A percentile compares a stretch with the other conserved stretches of the same genome.
Conservation (phyloP, 139 green algal genomes). For the Microglena sp. region DNA sequence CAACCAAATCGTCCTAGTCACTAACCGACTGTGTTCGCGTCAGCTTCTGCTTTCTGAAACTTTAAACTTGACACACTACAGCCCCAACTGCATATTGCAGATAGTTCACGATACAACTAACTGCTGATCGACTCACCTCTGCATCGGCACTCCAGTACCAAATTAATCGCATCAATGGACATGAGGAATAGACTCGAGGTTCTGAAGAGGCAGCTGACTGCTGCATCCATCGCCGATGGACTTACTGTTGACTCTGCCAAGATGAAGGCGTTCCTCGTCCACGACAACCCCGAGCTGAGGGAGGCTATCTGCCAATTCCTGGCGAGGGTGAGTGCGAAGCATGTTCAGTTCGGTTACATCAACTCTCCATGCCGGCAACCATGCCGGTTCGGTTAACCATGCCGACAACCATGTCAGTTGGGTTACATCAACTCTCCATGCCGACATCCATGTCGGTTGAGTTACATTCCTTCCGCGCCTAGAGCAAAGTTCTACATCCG, state of each 20-base stretch:
- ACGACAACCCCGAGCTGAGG: constrained; percentile 63
- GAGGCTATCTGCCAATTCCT: constrained; percentile 61
- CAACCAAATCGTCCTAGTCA: too few species aligned
- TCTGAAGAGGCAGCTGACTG: constrained; percentile 32
- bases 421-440: background rate
- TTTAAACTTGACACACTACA: too few species aligned
- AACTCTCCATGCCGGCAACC: background rate
- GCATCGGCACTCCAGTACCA: too few species aligned
- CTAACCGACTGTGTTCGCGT: too few species aligned
- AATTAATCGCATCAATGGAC: too few species aligned
- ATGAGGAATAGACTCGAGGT: constrained; percentile 14
- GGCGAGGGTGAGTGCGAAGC: constrained; percentile 31
- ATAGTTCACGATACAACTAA: too few species aligned
- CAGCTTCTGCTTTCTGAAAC: too few species aligned
- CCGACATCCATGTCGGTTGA: background rate
- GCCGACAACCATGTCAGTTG: background rate
- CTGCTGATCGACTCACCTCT: too few species aligned
- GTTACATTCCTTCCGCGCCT: background rate
- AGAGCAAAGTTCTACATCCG: background rate
- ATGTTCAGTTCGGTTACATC: background rate
- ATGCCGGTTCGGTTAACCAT: background rate
- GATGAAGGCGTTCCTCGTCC: constrained; percentile 33
- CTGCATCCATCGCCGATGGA: background rate
- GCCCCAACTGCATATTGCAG: too few species aligned
- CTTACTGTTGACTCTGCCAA: constrained; percentile 5